Evolutionary conservation across 169 alveolate genomes (phyloP), one percentile per base, ranked within the genome.

Genomic region (Plasmodium falciparum): DNA sequence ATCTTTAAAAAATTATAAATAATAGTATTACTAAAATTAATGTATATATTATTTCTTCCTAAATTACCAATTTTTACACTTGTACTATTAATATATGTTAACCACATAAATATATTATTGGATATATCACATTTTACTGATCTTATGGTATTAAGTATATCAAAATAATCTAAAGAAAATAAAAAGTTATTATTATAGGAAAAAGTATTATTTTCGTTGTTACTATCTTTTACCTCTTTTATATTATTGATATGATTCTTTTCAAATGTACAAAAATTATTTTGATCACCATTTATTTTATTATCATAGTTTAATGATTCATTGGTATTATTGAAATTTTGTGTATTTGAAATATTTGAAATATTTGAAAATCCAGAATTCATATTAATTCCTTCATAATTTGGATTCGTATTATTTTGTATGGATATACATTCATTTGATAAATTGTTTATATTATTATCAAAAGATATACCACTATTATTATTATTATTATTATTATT

Each of bases 101-200:
- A 54, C 92, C 92, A 86, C 74, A 86, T 59, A 56, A 86, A 86
- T 7, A 86, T 49, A 43, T 71, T 86, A 45, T 86, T 52, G 2
- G 76, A 15, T 71, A 86, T 86, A n/a, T 86, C 92, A 65, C 92
- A 65, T 63, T 86, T 86, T 62, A 86, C 72, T 45, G 92, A 86
- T 61, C 76, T 43, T 7, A 86, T 72, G 20, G 88, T 86, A 39
- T 86, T 86, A 45, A 86, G 54, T 26, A 86, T 59, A 43, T 86
- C 92, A 39, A 86, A 86, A 13, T 71, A 70, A 47, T 86, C 88
- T 17, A 86, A 58, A 1, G 74, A 45, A 74, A 86, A 86, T 26
- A 61, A 49, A 65, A 72, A 86, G 45, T 86, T 22, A 63, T 86
- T 62, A 17, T 73, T 56, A 74, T 86, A 86, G 15, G 39, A 24